Evolutionary conservation across 2,329 filamentous ascomycete genomes (phyloP), one percentile per base, ranked within the genome.

Genomic region (Aspergillus puulaauensis): DNA sequence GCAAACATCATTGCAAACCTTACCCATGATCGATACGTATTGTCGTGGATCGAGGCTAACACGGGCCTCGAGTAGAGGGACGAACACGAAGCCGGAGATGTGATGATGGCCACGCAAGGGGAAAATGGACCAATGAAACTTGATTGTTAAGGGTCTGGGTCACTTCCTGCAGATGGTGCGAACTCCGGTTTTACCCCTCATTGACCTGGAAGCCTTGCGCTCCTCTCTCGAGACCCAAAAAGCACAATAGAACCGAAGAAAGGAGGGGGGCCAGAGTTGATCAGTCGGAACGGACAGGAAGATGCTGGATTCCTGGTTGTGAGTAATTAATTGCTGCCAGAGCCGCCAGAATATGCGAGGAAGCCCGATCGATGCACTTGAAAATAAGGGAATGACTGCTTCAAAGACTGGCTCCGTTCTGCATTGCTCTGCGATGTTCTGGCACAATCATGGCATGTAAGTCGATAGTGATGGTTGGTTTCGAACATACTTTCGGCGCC

Each of bases 81-180:
- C 47, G 53, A 56, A 52, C 31, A 31, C 27, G 11, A 9, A 31
- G 27, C 27, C 50, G 11, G 27, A 45, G 50, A 33, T 46, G 54
- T 63, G 54, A 48, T 50, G 55, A 52, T 52, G 17, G 47, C 51
- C 53, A 65, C 56, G 64, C 63, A 66, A 66, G 64, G 64, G 59
- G 54, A 45, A 35, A 47, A 53, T 46, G 44, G 59, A 52, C 52
- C 53, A 60, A 57, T 58, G 33, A 50, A 48, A 41, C 52, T 45
- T 24, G 44, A 51, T 50, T 60, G 52, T 52, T 59, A 55, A 61
- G 58, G 56, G 43, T 40, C 56, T 54, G 58, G 52, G 41, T 50
- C 55, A 50, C 46, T 52, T 46, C 52, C 58, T 64, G 60, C 58
- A 60, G 44, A 52, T 54, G 33, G 52, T 49, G 39, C 49, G 45